Conservation (phyloP, 1,284 basidiomycete genomes). For the Pseudozyma thailandica region DNA sequence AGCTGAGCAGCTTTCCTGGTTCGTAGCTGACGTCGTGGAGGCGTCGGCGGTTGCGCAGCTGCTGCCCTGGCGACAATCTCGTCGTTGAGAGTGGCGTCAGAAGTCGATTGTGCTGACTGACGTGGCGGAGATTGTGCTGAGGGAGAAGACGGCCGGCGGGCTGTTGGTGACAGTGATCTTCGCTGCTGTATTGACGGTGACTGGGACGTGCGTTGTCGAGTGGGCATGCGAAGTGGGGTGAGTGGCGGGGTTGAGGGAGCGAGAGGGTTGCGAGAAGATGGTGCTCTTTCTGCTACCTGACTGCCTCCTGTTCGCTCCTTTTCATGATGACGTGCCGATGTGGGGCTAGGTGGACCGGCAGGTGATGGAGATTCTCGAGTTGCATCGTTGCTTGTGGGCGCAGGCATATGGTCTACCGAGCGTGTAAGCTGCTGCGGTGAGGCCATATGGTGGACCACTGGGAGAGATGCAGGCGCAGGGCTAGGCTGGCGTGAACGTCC, state of each 20-base stretch:
- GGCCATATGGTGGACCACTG: background rate
- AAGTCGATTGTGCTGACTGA: background rate
- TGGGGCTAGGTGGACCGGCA: too few species aligned
- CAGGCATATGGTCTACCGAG: background rate
- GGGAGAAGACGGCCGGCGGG: too few species aligned
- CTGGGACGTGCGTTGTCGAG: background rate
- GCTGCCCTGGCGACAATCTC: constrained; percentile 31
- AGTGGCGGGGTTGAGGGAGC: constrained; percentile 10
- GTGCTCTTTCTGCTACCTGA: background rate
- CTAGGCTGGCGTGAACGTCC: background rate
- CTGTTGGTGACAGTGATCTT: background rate
- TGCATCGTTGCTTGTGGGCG: background rate
- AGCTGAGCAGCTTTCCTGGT: constrained; percentile 67
- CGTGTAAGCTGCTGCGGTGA: background rate
- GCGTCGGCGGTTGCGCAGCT: constrained; percentile 36
- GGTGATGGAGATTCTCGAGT: too few species aligned
- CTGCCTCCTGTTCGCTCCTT: background rate
- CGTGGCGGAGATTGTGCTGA: background rate
- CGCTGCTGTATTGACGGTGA: constrained; percentile 7
- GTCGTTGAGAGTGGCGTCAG: constrained; percentile 9
- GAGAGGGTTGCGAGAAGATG: background rate
- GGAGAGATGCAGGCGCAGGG: background rate
- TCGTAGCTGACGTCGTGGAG: constrained; percentile 58
- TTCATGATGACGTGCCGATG: too few species aligned
- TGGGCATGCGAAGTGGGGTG: constrained; percentile 20